phyloP scores from a whole-genome alignment of 371 early-diverging fungal species.

The Umbelopsis sp. region DNA sequence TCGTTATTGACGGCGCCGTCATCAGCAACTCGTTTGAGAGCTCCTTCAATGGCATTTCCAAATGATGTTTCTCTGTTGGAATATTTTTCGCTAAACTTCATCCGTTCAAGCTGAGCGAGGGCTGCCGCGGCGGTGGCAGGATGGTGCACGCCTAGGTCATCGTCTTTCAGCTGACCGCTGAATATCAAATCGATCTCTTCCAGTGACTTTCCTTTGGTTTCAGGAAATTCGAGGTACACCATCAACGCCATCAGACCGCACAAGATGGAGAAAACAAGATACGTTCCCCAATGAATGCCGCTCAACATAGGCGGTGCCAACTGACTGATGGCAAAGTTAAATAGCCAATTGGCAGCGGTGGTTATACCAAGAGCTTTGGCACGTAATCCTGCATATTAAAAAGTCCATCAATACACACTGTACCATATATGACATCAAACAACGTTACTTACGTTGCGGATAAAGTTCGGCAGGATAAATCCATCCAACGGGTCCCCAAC shows the following conservation, averaged over 20 bases:
- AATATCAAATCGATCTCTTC: conserved; percentile 57
- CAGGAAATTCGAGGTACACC: conserved; percentile 78
- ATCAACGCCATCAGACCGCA: conserved; percentile 59
- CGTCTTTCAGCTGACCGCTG: conserved; percentile 42
- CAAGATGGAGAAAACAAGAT: conserved; percentile 67
- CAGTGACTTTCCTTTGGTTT: conserved; percentile 73
- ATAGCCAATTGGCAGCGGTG: conserved; percentile 90
- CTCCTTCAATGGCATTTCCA: conserved; percentile 15
- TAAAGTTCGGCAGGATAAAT: conserved; percentile 91
- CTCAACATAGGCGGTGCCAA: conserved; percentile 67
- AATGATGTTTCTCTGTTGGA: conserved; percentile 11
- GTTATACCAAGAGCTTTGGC: conserved; percentile 86
- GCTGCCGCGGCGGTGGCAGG: conserved; percentile 54
- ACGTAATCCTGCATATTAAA: conserved; percentile 53
- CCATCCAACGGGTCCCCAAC: conserved; percentile 95
- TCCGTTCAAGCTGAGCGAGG: conserved; percentile 39
- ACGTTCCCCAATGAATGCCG: conserved; percentile 64
- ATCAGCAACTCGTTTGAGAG: conserved; percentile 10
- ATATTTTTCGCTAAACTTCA: conserved; percentile 17
- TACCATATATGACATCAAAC: not conserved
- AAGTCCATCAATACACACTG: not conserved
- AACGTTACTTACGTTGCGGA: conserved; percentile 54
- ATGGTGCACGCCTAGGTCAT: conserved; percentile 49
- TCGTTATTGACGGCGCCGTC: not conserved
- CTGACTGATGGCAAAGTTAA: conserved; percentile 72